These are phyloP conservation scores for Daldinia decipiens DNA, from an alignment of 495 filamentous ascomycete species.

Conservation along the genomic window DNA sequence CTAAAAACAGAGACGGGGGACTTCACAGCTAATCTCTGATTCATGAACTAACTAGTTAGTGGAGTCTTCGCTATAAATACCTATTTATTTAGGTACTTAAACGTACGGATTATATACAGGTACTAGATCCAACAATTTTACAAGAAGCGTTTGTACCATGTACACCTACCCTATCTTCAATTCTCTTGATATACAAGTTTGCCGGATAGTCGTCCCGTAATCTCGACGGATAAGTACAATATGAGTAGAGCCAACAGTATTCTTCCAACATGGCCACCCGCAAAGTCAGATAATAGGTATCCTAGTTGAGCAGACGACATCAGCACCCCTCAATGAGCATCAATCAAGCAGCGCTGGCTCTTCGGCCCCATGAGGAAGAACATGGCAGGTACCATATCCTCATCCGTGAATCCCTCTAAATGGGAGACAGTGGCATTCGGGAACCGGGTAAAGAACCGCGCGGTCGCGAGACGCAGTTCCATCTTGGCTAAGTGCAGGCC, in stretches of 20 bases:
- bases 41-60: no score
- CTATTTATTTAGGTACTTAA: no score
- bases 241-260: neutral
- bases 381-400: constrained; percentile 56
- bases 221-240: neutral
- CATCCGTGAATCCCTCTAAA: constrained; percentile 55
- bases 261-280: neutral
- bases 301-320: neutral
- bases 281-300: neutral
- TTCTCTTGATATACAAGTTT: neutral
- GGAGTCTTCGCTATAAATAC: no score
- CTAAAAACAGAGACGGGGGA: no score
- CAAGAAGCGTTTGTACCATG: no score
- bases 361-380: constrained; percentile 58
- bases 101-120: no score
- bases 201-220: neutral
- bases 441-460: constrained; percentile 49
- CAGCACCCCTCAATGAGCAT: constrained; percentile 32
- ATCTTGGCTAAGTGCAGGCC: constrained; percentile 49
- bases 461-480: constrained; percentile 47
- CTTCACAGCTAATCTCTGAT: no score
- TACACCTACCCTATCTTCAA: neutral
- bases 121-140: no score
- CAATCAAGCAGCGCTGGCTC: constrained; percentile 58
- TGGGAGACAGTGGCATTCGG: constrained; percentile 44